Evolutionary conservation across 768 basidiomycete species (phyloP).

Genomic region (Phallus indusiatus): DNA sequence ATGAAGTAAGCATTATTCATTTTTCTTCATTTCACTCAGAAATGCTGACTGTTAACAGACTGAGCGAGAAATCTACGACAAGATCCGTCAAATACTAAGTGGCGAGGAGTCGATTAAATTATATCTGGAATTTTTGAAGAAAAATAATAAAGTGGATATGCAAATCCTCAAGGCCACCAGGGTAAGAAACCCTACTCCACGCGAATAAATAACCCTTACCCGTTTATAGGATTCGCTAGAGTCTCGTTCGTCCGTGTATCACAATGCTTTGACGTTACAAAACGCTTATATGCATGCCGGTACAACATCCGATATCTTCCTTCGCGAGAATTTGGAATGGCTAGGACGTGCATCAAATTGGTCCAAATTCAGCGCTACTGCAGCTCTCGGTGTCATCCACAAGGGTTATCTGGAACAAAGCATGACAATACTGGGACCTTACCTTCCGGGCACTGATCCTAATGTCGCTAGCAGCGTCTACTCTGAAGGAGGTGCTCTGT

Average conservation of each 20-base stretch:
- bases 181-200: constrained; percentile 29
- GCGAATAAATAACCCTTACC: background rate
- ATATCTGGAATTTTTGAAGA: constrained; percentile 91
- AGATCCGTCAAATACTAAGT: constrained; percentile 72
- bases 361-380: constrained; percentile 98
- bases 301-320: constrained; percentile 88
- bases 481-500: constrained; percentile 94
- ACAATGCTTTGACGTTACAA: constrained; percentile 91
- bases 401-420: constrained; percentile 94
- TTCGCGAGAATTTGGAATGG: constrained; percentile 96
- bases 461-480: constrained; percentile 69
- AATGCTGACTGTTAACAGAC: constrained; percentile 28
- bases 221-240: constrained; percentile 70
- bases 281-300: constrained; percentile 99
- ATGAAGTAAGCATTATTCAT: constrained; percentile 34
- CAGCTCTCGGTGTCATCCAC: constrained; percentile 94
- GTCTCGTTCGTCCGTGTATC: constrained; percentile 92
- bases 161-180: constrained; percentile 89
- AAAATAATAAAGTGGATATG: constrained; percentile 89
- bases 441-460: constrained; percentile 68
- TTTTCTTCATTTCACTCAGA: background rate
- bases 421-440: constrained; percentile 85
- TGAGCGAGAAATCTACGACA: constrained; percentile 56
- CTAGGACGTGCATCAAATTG: constrained; percentile 91
- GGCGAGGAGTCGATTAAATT: constrained; percentile 90